Base-by-base conservation (phyloP, 2,329 filamentous ascomycete species). In the Beauveria australis region DNA sequence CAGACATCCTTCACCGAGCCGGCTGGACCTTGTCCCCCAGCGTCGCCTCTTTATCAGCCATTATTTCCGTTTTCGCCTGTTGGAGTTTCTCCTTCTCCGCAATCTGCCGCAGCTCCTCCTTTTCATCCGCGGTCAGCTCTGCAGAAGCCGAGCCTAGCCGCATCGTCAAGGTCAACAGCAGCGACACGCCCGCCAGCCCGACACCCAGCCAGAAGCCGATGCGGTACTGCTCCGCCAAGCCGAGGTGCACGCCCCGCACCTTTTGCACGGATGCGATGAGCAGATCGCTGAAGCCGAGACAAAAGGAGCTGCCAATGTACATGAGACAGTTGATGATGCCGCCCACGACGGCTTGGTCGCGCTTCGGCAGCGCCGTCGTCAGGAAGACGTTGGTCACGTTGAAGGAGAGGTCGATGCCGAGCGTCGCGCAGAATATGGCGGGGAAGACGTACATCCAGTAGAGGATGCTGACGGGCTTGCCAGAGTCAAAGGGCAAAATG, bases 381-480 rank as follows among this genome's bases (percentile, higher is more conserved):
- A 85, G 81, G 69, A 86, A 87, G 52, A 88, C 79, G 64, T 83
- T 86, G 5, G 81, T 77, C 0, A 87, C 76, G 64, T 81, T 86
- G 72, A 83, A 86, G 24, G 79, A 81, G 55, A 87, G 77, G 65
- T 88, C 85, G 61, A 87, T 82, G 3, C 81, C 83, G 26, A 86
- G 71, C 0, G 84, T 87, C 16, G 76, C 79, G 63, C 79, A 79
- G 26, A 80, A 72, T 78, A 81, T 81, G 14, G 76, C 69, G 0
- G 83, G 82, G 65, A 87, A 85, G 3, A 84, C 76, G 66, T 77
- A 87, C 0, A 79, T 76, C 85, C 85, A 87, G 72, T 83, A 81
- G 16, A 62, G 37, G 6, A 22, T 40, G 24, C 24, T 8, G 3
- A 46, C 52, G 12, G 65, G 67, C 61, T 10, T 19, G 22, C 24